These are phyloP conservation scores for Collybia nuda DNA, from an alignment of 768 basidiomycete genomes.

Conservation along the genomic window DNA sequence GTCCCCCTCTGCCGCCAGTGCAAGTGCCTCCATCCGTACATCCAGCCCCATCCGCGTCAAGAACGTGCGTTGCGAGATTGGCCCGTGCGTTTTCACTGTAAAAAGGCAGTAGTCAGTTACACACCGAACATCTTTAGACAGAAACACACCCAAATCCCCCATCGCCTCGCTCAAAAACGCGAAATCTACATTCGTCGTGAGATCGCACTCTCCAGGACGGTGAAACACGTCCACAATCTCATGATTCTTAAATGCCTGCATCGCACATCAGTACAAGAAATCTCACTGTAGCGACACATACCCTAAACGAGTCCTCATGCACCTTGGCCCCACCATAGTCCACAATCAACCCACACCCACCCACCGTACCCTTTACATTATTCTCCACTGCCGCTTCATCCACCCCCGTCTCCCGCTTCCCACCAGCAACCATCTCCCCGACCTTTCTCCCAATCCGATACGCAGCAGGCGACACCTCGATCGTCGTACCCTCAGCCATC, in stretches of 20 bases:
- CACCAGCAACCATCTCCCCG: constrained; percentile 53
- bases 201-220: constrained; percentile 82
- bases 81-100: constrained; percentile 56
- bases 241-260: constrained; percentile 88
- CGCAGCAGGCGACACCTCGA: constrained; percentile 79
- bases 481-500: constrained; percentile 65
- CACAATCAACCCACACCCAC: constrained; percentile 74
- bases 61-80: constrained; percentile 76
- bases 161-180: constrained; percentile 81
- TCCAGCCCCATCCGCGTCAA: constrained; percentile 76
- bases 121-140: background rate
- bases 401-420: background rate
- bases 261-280: background rate
- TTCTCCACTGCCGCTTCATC: background rate
- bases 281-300: constrained; percentile 34
- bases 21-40: constrained; percentile 62
- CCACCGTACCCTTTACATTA: constrained; percentile 12
- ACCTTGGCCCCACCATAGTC: constrained; percentile 84
- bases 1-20: constrained; percentile 48
- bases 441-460: constrained; percentile 69
- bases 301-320: constrained; percentile 78
- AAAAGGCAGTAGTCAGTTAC: constrained; percentile 18
- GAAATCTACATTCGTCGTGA: constrained; percentile 98
- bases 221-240: constrained; percentile 83
- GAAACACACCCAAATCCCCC: constrained; percentile 44